phyloP scores from a whole-genome alignment of 2,329 filamentous ascomycete species.

The Rutstroemia sp. region DNA sequence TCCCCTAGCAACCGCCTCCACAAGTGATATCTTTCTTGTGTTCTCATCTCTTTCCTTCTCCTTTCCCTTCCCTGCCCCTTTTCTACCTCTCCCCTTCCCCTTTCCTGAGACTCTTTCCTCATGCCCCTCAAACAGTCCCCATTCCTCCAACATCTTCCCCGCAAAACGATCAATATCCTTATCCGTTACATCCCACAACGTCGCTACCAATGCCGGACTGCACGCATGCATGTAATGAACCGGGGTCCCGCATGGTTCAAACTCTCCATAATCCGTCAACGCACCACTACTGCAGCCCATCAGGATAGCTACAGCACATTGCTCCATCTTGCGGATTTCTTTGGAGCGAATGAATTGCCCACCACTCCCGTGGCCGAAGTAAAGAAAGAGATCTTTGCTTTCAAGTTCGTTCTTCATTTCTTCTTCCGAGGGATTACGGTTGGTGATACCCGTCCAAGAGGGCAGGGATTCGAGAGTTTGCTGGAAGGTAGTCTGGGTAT shows the following conservation, averaged over 20 bases:
- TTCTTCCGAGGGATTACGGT: slow-evolving; percentile 63
- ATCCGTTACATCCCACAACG: slow-evolving; percentile 96
- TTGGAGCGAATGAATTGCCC: slow-evolving; percentile 88
- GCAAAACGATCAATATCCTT: slow-evolving; percentile 94
- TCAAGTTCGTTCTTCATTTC: slow-evolving; percentile 67
- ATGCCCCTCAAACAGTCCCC: slow-evolving; percentile 56
- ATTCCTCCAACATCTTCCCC: slow-evolving; percentile 68
- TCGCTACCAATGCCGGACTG: slow-evolving; percentile 79
- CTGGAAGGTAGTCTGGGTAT: slow-evolving; percentile 71
- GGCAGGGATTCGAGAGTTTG: slow-evolving; percentile 56
- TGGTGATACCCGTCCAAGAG: slow-evolving; percentile 63
- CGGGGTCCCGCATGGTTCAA: slow-evolving; percentile 85
- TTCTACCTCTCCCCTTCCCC: slow-evolving; percentile 23
- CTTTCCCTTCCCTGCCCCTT: slow-evolving; percentile 16
- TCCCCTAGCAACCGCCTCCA: slow-evolving; percentile 73
- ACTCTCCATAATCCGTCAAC: slow-evolving; percentile 73
- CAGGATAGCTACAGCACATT: slow-evolving; percentile 75
- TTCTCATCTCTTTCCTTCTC: slow-evolving; percentile 19
- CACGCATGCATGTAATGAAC: slow-evolving; percentile 89
- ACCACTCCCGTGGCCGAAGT: slow-evolving; percentile 94
- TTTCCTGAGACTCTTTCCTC: slow-evolving; percentile 26
- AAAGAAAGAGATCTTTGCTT: slow-evolving; percentile 67
- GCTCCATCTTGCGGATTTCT: slow-evolving; percentile 70
- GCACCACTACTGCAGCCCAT: slow-evolving; percentile 92
- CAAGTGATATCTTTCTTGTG: slow-evolving; percentile 47